These are phyloP conservation scores for Xerocomus brunneocitrinus DNA, from an alignment of 768 basidiomycete genomes.

Conservation along the genomic window DNA sequence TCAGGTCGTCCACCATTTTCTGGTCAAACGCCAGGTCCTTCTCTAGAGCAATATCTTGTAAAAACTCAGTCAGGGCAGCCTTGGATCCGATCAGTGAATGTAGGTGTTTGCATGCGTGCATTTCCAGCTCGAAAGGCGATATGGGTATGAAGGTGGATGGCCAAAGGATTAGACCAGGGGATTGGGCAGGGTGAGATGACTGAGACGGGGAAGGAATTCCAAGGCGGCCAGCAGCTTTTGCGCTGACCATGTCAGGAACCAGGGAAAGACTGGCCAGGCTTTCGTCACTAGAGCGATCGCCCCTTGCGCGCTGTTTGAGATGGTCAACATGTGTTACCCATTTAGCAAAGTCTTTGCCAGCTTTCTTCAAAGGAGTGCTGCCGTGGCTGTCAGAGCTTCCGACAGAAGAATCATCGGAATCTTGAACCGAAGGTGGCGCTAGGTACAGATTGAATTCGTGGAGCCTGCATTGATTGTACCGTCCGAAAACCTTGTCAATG, in stretches of 20 bases:
- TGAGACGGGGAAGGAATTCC: slow-evolving; percentile 27
- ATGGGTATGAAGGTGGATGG: slow-evolving; percentile 58
- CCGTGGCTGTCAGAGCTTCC: slow-evolving; percentile 27
- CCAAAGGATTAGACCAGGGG: slow-evolving; percentile 59
- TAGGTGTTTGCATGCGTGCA: slow-evolving; percentile 69
- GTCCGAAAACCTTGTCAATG: slow-evolving; percentile 50
- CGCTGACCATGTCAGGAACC: slow-evolving; percentile 29
- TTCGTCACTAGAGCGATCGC: slow-evolving; percentile 28
- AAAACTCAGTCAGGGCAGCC: slow-evolving; percentile 49
- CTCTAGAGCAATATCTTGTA: slow-evolving; percentile 33
- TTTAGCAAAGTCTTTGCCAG: slow-evolving; percentile 30
- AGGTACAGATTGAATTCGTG: slow-evolving; percentile 52
- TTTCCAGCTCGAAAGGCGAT: slow-evolving; percentile 57
- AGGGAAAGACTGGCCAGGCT: slow-evolving; percentile 14
- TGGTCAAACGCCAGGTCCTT: slow-evolving; percentile 19
- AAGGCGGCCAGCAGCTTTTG: slow-evolving; percentile 37
- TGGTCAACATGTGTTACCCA: slow-evolving; percentile 36
- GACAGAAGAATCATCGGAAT: slow-evolving; percentile 16
- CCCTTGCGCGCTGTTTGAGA: slow-evolving; percentile 18
- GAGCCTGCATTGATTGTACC: slow-evolving; percentile 39
- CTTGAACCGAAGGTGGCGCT: slow-evolving; percentile 39
- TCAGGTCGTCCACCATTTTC: slow-evolving; percentile 21
- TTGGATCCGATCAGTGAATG: slow-evolving; percentile 62
- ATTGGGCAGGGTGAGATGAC: slow-evolving; percentile 40
- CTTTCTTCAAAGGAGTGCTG: slow-evolving; percentile 24